A percentile compares a stretch with the other conserved stretches of the same genome.
Evolutionary conservation across 2,329 filamentous ascomycete genomes (phyloP).

Genomic region (Boeremia exigua): DNA sequence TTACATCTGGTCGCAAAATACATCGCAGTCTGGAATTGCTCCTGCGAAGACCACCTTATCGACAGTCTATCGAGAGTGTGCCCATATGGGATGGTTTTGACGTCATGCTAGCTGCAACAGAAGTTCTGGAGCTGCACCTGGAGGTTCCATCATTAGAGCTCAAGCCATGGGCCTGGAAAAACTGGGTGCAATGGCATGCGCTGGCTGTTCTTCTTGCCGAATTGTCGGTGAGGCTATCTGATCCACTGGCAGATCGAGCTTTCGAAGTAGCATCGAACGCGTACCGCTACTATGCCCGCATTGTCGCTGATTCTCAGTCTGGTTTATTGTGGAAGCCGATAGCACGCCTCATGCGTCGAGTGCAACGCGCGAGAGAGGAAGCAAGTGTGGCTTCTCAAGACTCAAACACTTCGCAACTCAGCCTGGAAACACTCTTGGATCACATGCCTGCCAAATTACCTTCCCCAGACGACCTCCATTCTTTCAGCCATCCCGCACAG

Average conservation of each 20-base stretch:
- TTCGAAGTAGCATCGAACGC: constrained; percentile 1
- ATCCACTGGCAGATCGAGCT: constrained; percentile 2
- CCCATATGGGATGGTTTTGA: constrained; percentile 16
- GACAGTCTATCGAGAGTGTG: constrained; percentile 3
- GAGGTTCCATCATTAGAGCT: constrained; percentile 5
- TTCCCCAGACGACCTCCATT: no score
- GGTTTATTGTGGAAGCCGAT: constrained; percentile 25
- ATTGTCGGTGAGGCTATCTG: constrained; percentile 1
- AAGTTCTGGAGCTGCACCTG: constrained; percentile 13
- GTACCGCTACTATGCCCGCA: constrained; percentile 9
- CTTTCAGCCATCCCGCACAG: no score
- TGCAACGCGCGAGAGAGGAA: constrained; percentile 1
- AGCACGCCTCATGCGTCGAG: constrained; percentile 18
- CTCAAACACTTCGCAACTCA: no score
- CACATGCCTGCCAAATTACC: no score
- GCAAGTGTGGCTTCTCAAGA: neutral
- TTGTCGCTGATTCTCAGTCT: constrained; percentile 17
- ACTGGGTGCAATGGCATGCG: constrained; percentile 24
- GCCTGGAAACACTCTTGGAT: no score
- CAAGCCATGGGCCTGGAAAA: constrained; percentile 21
- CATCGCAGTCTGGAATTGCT: constrained; percentile 7
- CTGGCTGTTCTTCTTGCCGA: constrained; percentile 22
- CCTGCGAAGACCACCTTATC: constrained; percentile 14
- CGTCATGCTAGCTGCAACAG: constrained; percentile 5
- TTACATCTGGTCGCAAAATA: constrained; percentile 10